Evolutionary conservation across 2,329 filamentous ascomycete species (phyloP).

Genomic region (Byssothecium circinans): DNA sequence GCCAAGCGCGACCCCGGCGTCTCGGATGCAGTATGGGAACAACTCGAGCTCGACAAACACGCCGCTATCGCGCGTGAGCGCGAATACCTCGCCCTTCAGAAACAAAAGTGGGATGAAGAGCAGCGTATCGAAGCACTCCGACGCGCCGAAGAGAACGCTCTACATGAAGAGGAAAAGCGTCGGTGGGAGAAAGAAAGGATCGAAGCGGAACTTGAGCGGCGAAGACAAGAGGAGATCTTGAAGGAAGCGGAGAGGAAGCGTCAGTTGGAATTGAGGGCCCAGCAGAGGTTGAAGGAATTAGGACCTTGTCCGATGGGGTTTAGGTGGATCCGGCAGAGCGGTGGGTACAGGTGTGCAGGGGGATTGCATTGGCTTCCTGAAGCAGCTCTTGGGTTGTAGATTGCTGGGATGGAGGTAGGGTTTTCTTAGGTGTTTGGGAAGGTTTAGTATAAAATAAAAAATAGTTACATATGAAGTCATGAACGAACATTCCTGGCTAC

Average conservation of each 20-base stretch:
- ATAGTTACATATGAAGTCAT: too few relatives aligned
- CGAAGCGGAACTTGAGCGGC: slow-evolving; percentile 37
- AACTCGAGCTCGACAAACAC: slow-evolving; percentile 56
- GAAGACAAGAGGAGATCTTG: slow-evolving; percentile 41
- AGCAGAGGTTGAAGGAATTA: slow-evolving; percentile 54
- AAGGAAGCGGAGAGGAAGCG: background rate
- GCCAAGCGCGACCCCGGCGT: slow-evolving; percentile 58
- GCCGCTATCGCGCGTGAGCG: slow-evolving; percentile 34
- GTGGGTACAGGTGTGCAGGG: slow-evolving; percentile 65
- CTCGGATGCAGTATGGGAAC: slow-evolving; percentile 62
- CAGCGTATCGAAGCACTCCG: slow-evolving; percentile 25
- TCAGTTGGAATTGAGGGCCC: slow-evolving; percentile 27
- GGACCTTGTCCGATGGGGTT: slow-evolving; percentile 62
- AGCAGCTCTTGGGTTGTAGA: background rate
- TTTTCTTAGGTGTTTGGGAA: too few relatives aligned
- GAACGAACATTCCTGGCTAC: too few relatives aligned
- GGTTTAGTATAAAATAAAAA: too few relatives aligned
- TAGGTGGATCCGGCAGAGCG: slow-evolving; percentile 61
- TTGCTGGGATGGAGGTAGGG: too few relatives aligned
- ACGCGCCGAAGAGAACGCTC: slow-evolving; percentile 32
- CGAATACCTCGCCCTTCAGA: slow-evolving; percentile 42
- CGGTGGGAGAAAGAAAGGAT: slow-evolving; percentile 19
- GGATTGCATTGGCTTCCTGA: slow-evolving; percentile 60
- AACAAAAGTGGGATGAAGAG: slow-evolving; percentile 25
- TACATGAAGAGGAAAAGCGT: slow-evolving; percentile 27